Evolutionary conservation across 331 rosid genomes (phyloP).

Genomic region (Malus hybrid): DNA sequence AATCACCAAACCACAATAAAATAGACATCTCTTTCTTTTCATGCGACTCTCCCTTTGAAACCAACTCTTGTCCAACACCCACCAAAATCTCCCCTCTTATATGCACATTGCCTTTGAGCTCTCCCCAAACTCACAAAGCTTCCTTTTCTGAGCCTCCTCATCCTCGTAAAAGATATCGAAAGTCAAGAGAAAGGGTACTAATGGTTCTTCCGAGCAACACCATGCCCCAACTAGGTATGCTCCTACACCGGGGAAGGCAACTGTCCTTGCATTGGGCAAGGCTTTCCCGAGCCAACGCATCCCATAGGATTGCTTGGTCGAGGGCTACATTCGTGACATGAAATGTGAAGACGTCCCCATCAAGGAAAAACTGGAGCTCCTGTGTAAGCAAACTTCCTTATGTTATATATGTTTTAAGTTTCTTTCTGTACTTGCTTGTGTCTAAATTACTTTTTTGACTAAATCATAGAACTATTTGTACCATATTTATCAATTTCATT

Average conservation of each 20-base stretch:
- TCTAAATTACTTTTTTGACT: background rate
- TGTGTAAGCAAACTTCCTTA: slow-evolving; percentile 51
- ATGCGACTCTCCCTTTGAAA: slow-evolving; percentile 38
- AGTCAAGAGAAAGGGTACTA: no score
- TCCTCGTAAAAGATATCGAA: slow-evolving; percentile 15
- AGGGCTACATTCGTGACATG: slow-evolving; percentile 84
- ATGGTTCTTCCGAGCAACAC: no score
- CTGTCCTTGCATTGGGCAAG: slow-evolving; percentile 82
- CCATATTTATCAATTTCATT: background rate
- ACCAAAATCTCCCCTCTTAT: slow-evolving; percentile 21
- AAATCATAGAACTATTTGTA: background rate
- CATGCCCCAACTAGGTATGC: slow-evolving; percentile 23
- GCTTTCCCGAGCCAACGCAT: slow-evolving; percentile 80
- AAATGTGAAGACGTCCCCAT: slow-evolving; percentile 60
- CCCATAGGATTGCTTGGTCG: slow-evolving; percentile 92
- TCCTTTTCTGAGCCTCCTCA: background rate
- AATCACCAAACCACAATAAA: slow-evolving; percentile 33
- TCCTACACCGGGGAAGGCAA: slow-evolving; percentile 67
- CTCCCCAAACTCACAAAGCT: slow-evolving; percentile 6
- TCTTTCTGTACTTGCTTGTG: background rate
- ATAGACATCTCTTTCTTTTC: slow-evolving; percentile 26
- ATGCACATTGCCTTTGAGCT: slow-evolving; percentile 11
- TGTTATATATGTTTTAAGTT: background rate
- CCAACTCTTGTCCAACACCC: slow-evolving; percentile 56
- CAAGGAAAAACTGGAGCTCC: slow-evolving; percentile 77